A percentile compares a stretch with the other conserved stretches of the same genome.
Conservation (phyloP, 371 early-diverging fungal species). For the Apophysomyces elegans region DNA sequence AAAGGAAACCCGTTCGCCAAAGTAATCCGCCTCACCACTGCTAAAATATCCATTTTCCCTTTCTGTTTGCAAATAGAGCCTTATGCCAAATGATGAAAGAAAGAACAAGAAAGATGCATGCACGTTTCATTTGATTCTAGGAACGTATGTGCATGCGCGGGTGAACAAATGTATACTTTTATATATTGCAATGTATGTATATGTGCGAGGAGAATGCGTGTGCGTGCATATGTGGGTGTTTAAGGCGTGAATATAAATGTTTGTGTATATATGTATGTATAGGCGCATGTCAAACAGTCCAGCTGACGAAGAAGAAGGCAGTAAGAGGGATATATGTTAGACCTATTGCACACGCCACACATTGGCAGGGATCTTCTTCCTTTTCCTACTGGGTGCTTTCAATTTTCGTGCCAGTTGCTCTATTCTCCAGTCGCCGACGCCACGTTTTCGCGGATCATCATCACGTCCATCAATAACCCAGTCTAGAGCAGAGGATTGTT, state of each 20-base stretch:
- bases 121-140: no score
- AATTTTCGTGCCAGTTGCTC: neutral
- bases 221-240: neutral
- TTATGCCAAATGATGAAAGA: no score
- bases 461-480: neutral
- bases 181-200: no score
- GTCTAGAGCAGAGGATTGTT: neutral
- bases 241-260: neutral
- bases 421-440: neutral
- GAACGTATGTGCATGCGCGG: no score
- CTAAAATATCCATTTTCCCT: no score
- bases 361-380: neutral
- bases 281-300: neutral
- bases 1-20: no score
- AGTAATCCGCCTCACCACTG: no score
- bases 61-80: no score
- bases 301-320: neutral
- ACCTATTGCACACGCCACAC: neutral
- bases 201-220: no score
- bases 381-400: neutral
- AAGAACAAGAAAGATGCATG: no score
- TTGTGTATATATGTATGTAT: neutral
- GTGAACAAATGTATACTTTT: no score
- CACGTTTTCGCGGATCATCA: slow-evolving; percentile 2
- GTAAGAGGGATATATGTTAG: neutral